Percentiles rank a stretch among this genome's conserved stretches.
Conservation (phyloP, 1,139 yeast species). For the Suhomyces anneliseae region DNA sequence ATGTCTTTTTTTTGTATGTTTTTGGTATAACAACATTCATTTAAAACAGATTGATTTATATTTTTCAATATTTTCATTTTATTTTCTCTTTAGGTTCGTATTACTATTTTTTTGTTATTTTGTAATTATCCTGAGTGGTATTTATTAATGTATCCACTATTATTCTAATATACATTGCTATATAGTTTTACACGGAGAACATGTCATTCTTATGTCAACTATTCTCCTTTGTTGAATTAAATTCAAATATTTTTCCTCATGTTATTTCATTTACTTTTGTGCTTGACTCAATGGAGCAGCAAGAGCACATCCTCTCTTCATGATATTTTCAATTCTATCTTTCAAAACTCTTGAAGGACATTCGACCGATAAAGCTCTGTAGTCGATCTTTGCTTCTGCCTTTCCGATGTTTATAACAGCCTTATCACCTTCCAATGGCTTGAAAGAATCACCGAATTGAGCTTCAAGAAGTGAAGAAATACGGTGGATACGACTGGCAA, state of each 20-base stretch:
- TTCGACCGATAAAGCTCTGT: constrained; percentile 62
- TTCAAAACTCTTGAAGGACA: constrained; percentile 76
- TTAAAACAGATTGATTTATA: too few relatives aligned
- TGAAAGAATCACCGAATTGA: constrained; percentile 83
- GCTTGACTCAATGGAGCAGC: constrained; percentile 71
- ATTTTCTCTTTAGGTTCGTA: background rate
- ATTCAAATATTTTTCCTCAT: too few relatives aligned
- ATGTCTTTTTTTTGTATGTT: too few relatives aligned
- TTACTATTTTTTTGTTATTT: background rate
- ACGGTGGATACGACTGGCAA: constrained; percentile 58
- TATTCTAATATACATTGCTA: constrained; percentile 1
- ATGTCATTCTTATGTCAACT: too few relatives aligned
- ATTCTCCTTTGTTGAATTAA: too few relatives aligned
- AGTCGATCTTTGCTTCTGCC: constrained; percentile 68
- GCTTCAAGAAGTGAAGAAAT: constrained; percentile 67
- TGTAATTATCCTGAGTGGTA: background rate
- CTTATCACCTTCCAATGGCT: constrained; percentile 36
- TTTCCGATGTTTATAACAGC: constrained; percentile 71
- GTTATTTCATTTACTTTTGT: constrained; percentile 16
- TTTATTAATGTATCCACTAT: background rate
- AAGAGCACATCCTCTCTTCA: constrained; percentile 73
- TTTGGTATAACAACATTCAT: too few relatives aligned
- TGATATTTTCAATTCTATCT: constrained; percentile 79
- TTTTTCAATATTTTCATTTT: too few relatives aligned
- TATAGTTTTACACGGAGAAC: background rate